Evolutionary conservation across 1,284 basidiomycete genomes (phyloP), one percentile per base, ranked within the genome.

Genomic region (Lignosus rhinocerotis): DNA sequence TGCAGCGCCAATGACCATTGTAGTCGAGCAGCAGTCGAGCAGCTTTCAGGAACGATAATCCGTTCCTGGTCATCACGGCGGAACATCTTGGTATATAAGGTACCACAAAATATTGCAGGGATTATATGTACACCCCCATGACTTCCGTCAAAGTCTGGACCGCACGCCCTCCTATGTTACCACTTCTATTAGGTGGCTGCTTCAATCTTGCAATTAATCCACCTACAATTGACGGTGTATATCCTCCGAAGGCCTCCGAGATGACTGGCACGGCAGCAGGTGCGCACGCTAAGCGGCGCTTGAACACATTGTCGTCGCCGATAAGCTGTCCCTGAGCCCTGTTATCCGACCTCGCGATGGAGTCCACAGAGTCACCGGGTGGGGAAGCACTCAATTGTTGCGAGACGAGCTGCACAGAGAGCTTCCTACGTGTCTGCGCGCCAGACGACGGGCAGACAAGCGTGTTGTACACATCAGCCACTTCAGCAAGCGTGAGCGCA

Each of bases 351-450:
- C 25, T 25, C 25, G 25, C 25, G 25, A 25, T 25, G 2, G 25
- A 25, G 2, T 25, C 10, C 2, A 3, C n/a, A 14, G 53, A 21
- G 47, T 31, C 25, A 0, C 14, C 31, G 5, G 55, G 47, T n/a
- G 36, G 5, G 4, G 53, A 34, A 16, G 66, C 65, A 38, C 47
- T 38, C 32, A 67, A 36, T 53, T 69, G 64, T 42, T 69, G 64
- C 12, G 70, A 69, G n/a, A 70, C 30, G 36, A 71, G 62, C 31
- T 72, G 70, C 14, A 67, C 56, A 1, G 69, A 70, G 21, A 72
- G 50, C 59, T 70, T 72, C 69, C 65, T 70, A 12, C 71, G 65
- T 3, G 59, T 52, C 7, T 36, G 41, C 8, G 42, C 38, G 21
- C 56, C 49, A 19, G 58, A 56, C 9, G 64, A 66, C 10, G 69